Evolutionary conservation across 2,329 filamentous ascomycete genomes (phyloP), one percentile per base, ranked within the genome.

Genomic region (Bisporella sp.): DNA sequence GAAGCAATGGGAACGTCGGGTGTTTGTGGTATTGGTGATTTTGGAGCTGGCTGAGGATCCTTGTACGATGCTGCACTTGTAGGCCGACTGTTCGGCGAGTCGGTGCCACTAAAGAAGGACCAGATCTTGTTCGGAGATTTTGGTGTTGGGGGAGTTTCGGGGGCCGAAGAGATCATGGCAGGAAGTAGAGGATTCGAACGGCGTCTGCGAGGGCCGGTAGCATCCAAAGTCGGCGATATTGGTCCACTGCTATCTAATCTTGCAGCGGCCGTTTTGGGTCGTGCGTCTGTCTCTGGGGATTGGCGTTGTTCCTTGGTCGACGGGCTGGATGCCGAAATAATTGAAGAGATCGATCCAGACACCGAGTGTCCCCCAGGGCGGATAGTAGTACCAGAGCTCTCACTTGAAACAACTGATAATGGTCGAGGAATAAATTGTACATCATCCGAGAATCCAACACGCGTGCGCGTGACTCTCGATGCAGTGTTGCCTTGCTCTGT

Each of bases 381-480:
- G 1, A 87, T 89, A 48, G 81, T 71, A 3, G 86, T 93, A 63
- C 84, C 90, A 43, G 89, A 85, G 0, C 88, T 89, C 64, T 93
- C 89, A 21, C 84, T 91, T 1, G 89, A 95, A 11, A 95, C 82
- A 21, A 91, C 74, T 2, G 91, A 96, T 13, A 95, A 70, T 0
- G 91, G 90, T 8, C 89, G 80, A 5, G 86, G 86, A 59, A 91
- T 91, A 55, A 87, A 90, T 66, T 95, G 88, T 31, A 95, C 75
- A 8, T 81, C 87, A 56, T 95, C 89, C 1, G 87, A 89, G 63
- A 95, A 37, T 37, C 35, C 35, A 37, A 37, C 35, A 8, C 35
- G 35, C 2, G n/a, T n/a, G 35, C 35, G 35, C 2, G 8, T 37
- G 35, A n/a, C 35, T 37, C 35, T 37, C 4, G 35, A 4, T 43